Evolutionary conservation across 2,329 filamentous ascomycete species (phyloP).

Genomic region (Plectosphaerella plurivora): DNA sequence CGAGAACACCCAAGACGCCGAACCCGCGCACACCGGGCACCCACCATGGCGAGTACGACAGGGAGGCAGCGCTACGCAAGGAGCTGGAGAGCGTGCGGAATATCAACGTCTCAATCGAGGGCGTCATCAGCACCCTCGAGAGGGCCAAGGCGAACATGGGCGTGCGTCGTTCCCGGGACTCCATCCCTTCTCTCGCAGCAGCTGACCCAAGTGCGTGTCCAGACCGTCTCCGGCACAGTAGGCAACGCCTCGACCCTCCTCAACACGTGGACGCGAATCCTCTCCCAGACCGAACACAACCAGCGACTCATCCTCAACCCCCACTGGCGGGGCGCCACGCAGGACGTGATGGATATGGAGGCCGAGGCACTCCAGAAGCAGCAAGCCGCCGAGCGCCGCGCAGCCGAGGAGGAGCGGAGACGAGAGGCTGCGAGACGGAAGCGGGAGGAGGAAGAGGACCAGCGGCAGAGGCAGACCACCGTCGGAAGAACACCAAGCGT

Average conservation of each 20-base stretch:
- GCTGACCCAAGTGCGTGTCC: not conserved
- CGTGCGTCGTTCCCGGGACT: conserved; percentile 35
- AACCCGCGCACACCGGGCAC: conserved; percentile 37
- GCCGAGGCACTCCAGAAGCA: conserved; percentile 70
- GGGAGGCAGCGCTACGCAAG: conserved; percentile 68
- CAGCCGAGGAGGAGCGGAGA: conserved; percentile 73
- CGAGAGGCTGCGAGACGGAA: conserved; percentile 65
- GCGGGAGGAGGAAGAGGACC: conserved; percentile 56
- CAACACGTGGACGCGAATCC: conserved; percentile 92
- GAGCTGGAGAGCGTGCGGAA: conserved; percentile 81
- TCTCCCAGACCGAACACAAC: conserved; percentile 96
- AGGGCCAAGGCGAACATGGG: conserved; percentile 74
- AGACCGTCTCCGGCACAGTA: conserved; percentile 84
- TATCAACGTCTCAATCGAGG: conserved; percentile 85
- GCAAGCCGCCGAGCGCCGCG: conserved; percentile 72
- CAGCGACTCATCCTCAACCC: conserved; percentile 87
- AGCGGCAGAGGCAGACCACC: conserved; percentile 33
- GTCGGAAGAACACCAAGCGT: conserved; percentile 9
- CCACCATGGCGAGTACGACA: conserved; percentile 45
- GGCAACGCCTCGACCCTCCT: conserved; percentile 83
- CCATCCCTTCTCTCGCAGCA: not conserved
- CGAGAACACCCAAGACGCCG: conserved; percentile 42
- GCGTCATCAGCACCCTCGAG: conserved; percentile 66
- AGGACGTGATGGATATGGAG: conserved; percentile 84
- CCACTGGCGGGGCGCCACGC: conserved; percentile 81